Base-by-base conservation (phyloP, 352 stramenopile genomes). In the Thalassiosira sp. region DNA sequence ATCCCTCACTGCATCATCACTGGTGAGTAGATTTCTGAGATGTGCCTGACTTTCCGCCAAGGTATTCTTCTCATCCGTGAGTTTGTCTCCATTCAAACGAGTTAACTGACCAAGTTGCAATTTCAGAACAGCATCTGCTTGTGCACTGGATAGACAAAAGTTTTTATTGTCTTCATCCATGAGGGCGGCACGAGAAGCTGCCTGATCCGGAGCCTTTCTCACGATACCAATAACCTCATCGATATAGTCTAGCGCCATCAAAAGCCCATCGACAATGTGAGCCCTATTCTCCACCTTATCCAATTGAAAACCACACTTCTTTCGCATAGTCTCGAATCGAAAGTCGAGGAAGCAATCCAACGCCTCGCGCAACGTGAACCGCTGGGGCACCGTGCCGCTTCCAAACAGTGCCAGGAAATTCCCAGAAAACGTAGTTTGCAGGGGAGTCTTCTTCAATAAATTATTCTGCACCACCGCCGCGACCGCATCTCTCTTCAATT, bases 401-500 rank as follows among this genome's bases (percentile, higher is more conserved):
- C 75, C 85, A 84, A 91, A 93, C 27, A 96, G 70, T 8, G 93
- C 90, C 27, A 96, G 66, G 52, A 95, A 91, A 59, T 96, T 96
- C 2, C 91, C 93, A 27, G 81, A 90, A 74, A 96, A 96, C 0
- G 84, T 89, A 22, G 83, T 90, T 81, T 95, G 90, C 51, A 96
- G 68, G 22, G 89, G 60, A 7, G 91, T 95, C 72, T 95, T 95
- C 69, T 95, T 93, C 83, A 92, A 93, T n/a, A 96, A 77, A 72
- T 95, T 95, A 67, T 94, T 95, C 46, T 91, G 77, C 0, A 94
- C 86, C 1, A 92, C 79, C 13, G 81, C 67, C 2, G 85, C 73
- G 0, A 93, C 82, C 11, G 93, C 93, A 85, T 95, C 93, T n/a
- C 89, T 77, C 79, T 96, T 96, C 16, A 96, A 74, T 75, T 96